These are phyloP conservation scores for Fusarium pininemorale DNA, from an alignment of 2,329 filamentous ascomycete species.

Conservation along the genomic window DNA sequence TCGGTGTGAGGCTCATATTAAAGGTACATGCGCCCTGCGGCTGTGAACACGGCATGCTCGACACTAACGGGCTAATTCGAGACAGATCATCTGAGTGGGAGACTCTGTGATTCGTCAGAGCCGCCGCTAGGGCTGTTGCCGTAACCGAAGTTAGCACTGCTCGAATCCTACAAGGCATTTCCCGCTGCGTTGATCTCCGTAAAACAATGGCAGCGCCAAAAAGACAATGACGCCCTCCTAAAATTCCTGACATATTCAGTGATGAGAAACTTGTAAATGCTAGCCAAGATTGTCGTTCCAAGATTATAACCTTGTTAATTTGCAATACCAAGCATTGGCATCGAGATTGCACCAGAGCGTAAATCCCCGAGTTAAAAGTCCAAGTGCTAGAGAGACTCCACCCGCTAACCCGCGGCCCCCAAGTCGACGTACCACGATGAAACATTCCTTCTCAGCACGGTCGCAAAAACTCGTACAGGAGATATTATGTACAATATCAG, in stretches of 20 bases:
- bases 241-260: not conserved
- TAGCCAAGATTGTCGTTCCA: conserved; percentile 1
- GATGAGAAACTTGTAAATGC: not conserved
- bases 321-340: not conserved
- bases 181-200: not conserved
- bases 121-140: conserved; percentile 10
- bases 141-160: conserved; percentile 11
- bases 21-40: conserved; percentile 9
- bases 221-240: not conserved
- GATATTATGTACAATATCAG: not conserved
- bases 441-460: conserved; percentile 13
- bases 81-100: conserved; percentile 18
- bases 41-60: not conserved
- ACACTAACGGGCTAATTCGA: not conserved
- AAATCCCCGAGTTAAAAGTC: not conserved
- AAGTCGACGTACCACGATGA: conserved; percentile 18
- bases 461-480: conserved; percentile 3
- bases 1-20: not conserved
- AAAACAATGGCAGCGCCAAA: not conserved
- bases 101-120: not conserved
- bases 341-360: not conserved
- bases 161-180: not conserved
- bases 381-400: not conserved
- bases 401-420: not conserved
- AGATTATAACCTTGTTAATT: not conserved